phyloP scores from a whole-genome alignment of 345 rosid genomes.

The Stellera chamaejasme region DNA sequence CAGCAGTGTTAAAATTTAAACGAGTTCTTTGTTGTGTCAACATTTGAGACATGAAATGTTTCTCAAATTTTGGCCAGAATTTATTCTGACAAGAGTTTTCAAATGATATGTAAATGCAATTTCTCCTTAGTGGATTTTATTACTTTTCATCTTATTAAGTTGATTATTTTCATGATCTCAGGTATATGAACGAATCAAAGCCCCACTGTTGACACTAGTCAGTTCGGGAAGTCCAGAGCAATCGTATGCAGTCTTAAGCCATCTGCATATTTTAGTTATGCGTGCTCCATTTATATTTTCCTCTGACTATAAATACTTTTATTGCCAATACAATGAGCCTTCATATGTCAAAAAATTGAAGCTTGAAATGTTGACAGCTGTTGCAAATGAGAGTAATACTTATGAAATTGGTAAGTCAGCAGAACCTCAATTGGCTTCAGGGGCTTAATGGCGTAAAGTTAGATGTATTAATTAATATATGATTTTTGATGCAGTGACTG shows the following conservation, averaged over 20 bases:
- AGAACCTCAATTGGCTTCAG: slow-evolving; percentile 6
- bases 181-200: slow-evolving; percentile 99
- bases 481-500: slow-evolving; percentile 59
- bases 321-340: slow-evolving; percentile 97
- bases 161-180: not conserved
- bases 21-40: no score
- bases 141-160: not conserved
- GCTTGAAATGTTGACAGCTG: slow-evolving; percentile 99
- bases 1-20: no score
- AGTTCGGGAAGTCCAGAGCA: slow-evolving; percentile 99
- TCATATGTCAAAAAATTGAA: slow-evolving; percentile 94
- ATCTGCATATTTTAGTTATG: slow-evolving; percentile 93
- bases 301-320: slow-evolving; percentile 88
- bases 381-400: slow-evolving; percentile 95
- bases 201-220: slow-evolving; percentile 89
- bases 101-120: no score
- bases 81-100: no score
- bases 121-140: no score
- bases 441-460: slow-evolving; percentile 4
- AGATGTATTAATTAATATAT: slow-evolving; percentile 12
- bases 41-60: no score
- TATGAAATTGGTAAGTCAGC: slow-evolving; percentile 87
- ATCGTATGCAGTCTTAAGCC: slow-evolving; percentile 93
- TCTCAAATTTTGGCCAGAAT: no score
- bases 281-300: slow-evolving; percentile 94